These are phyloP conservation scores for Neurospora sp. DNA, from an alignment of 495 filamentous ascomycete genomes.

Conservation along the genomic window DNA sequence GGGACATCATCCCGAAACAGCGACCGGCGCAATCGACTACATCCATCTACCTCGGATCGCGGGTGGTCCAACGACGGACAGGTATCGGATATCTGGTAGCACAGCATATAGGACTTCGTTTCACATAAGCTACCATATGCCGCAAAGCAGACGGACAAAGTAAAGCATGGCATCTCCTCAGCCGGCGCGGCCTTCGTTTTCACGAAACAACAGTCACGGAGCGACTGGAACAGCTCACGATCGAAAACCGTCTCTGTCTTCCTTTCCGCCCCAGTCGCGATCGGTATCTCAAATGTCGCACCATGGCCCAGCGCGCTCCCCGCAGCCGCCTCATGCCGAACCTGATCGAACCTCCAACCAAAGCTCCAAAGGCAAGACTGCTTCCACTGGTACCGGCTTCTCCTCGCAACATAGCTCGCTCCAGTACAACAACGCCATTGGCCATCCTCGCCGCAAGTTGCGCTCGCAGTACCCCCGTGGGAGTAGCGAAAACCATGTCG, in stretches of 20 bases:
- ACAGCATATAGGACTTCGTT: background rate
- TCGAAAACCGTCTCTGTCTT: constrained; percentile 45
- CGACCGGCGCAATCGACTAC: background rate
- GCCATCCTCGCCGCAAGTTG: constrained; percentile 39
- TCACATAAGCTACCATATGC: background rate
- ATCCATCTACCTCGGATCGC: background rate
- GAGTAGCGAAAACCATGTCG: constrained; percentile 80
- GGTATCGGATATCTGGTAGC: background rate
- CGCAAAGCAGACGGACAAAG: background rate
- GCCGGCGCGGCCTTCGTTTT: constrained; percentile 5
- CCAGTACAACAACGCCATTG: constrained; percentile 28
- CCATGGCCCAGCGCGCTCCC: constrained; percentile 29
- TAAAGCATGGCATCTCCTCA: background rate
- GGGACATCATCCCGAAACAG: background rate
- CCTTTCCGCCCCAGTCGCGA: constrained; percentile 47
- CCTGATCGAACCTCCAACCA: constrained; percentile 41
- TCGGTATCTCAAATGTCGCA: constrained; percentile 44
- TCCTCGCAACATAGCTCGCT: constrained; percentile 44
- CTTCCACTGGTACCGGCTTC: constrained; percentile 39
- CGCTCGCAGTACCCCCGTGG: constrained; percentile 83
- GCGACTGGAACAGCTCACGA: constrained; percentile 11
- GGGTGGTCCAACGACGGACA: background rate
- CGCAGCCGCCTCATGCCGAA: constrained; percentile 36
- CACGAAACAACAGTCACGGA: constrained; percentile 7
- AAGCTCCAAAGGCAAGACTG: constrained; percentile 46